Evolutionary conservation across 2,329 filamentous ascomycete species (phyloP).

Genomic region (Davidsoniella virescens): DNA sequence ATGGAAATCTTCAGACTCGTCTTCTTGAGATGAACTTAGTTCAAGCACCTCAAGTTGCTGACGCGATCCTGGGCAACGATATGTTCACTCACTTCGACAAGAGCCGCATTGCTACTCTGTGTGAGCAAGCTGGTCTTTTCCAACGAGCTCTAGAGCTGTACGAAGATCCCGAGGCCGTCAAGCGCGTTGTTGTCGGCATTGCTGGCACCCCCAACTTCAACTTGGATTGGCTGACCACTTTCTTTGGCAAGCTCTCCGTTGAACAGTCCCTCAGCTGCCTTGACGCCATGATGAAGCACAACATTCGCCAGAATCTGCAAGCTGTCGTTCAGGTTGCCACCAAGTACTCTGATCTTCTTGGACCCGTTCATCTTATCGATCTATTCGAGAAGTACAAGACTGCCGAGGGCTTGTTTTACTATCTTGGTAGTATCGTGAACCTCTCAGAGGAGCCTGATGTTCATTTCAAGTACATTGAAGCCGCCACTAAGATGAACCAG

Average conservation of each 20-base stretch:
- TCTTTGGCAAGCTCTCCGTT: constrained; percentile 87
- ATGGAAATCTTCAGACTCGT: constrained; percentile 83
- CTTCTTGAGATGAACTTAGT: constrained; percentile 95
- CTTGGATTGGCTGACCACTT: constrained; percentile 78
- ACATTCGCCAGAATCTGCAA: constrained; percentile 94
- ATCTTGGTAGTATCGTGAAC: constrained; percentile 94
- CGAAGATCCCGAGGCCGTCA: constrained; percentile 76
- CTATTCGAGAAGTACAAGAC: constrained; percentile 97
- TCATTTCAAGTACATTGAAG: constrained; percentile 98
- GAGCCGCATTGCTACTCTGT: constrained; percentile 71
- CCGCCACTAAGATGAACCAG: constrained; percentile 83
- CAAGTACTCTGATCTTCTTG: constrained; percentile 92
- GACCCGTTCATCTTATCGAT: constrained; percentile 73
- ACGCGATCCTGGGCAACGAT: constrained; percentile 92
- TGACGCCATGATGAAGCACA: constrained; percentile 89
- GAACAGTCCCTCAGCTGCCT: constrained; percentile 89
- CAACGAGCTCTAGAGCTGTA: constrained; percentile 88
- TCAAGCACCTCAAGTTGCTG: constrained; percentile 92
- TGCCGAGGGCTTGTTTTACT: constrained; percentile 92
- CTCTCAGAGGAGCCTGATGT: constrained; percentile 89
- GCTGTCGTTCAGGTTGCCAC: constrained; percentile 90
- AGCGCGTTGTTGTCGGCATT: constrained; percentile 76
- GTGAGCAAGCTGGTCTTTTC: constrained; percentile 77
- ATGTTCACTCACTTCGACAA: constrained; percentile 98
- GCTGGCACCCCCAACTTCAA: constrained; percentile 70